These are phyloP conservation scores for Heimioporus retisporus DNA, from an alignment of 1,284 basidiomycete species.

Conservation along the genomic window DNA sequence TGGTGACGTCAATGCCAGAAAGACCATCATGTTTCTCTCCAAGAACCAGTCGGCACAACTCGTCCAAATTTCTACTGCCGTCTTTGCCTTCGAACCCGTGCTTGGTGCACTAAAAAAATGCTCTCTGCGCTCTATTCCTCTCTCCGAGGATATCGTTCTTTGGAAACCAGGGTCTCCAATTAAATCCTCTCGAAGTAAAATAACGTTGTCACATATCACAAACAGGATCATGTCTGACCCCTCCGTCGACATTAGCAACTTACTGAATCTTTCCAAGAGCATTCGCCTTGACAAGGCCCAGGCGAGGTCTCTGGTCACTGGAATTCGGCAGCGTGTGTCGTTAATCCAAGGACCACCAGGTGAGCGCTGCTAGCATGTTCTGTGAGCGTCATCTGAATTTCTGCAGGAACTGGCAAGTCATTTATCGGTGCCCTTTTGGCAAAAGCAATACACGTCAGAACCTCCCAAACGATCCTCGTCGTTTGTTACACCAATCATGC, in stretches of 20 bases:
- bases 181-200: not conserved
- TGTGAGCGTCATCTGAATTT: not conserved
- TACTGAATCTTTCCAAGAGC: slow-evolving; percentile 47
- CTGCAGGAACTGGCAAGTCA: slow-evolving; percentile 72
- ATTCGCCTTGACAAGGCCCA: slow-evolving; percentile 65
- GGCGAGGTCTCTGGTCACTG: slow-evolving; percentile 57
- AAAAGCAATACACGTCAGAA: slow-evolving; percentile 61
- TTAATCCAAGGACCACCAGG: slow-evolving; percentile 77
- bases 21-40: slow-evolving; percentile 52
- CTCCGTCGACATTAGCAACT: slow-evolving; percentile 46
- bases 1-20: slow-evolving; percentile 47
- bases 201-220: slow-evolving; percentile 47
- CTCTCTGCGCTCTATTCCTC: slow-evolving; percentile 40
- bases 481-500: slow-evolving; percentile 78
- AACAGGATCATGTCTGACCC: slow-evolving; percentile 43
- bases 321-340: slow-evolving; percentile 61
- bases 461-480: slow-evolving; percentile 61
- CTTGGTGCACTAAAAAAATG: slow-evolving; percentile 57
- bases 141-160: slow-evolving; percentile 59
- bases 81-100: slow-evolving; percentile 73
- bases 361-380: slow-evolving; percentile 32
- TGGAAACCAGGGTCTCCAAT: slow-evolving; percentile 50
- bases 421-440: slow-evolving; percentile 72
- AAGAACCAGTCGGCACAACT: slow-evolving; percentile 47
- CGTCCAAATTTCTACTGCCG: slow-evolving; percentile 62